Percentiles rank a stretch among this genome's conserved stretches.
phyloP scores from a whole-genome alignment of 495 filamentous ascomycete genomes.

The Chaetomium fimeti region DNA sequence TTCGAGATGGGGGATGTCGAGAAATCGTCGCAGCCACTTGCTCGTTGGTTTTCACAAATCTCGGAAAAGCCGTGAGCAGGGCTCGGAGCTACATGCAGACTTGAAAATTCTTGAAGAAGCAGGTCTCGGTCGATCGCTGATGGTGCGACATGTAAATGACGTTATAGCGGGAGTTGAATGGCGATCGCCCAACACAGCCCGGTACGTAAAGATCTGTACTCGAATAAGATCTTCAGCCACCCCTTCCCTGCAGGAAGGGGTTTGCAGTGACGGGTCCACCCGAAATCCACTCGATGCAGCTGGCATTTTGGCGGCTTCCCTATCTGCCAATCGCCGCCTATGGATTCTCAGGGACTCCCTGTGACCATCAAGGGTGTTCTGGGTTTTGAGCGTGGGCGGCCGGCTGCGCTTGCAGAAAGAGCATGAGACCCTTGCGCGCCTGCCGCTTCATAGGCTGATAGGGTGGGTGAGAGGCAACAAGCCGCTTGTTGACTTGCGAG shows the following conservation, averaged over 20 bases:
- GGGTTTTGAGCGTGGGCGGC: neutral
- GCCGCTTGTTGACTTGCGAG: too few species aligned
- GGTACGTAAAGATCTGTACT: neutral
- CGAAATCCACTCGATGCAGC: neutral
- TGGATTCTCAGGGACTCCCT: neutral
- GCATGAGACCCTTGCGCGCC: neutral
- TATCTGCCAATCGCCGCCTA: neutral
- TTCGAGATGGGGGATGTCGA: too few species aligned
- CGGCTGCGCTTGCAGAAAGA: neutral
- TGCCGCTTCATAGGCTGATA: too few species aligned
- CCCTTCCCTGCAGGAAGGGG: slow-evolving; percentile 1
- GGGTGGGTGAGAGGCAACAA: too few species aligned
- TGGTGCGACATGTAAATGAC: slow-evolving; percentile 8
- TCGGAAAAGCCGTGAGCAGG: neutral
- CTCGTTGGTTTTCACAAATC: neutral
- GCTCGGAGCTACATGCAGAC: too few species aligned
- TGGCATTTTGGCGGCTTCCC: neutral
- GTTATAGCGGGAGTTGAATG: slow-evolving; percentile 5
- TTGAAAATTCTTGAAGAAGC: neutral
- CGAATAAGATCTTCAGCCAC: neutral
- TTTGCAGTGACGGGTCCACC: neutral
- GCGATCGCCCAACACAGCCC: neutral
- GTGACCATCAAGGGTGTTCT: neutral
- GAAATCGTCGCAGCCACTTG: too few species aligned
- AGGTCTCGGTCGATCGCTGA: neutral